Conservation (phyloP, 495 filamentous ascomycete species). For the Lentithecium fluviatile region DNA sequence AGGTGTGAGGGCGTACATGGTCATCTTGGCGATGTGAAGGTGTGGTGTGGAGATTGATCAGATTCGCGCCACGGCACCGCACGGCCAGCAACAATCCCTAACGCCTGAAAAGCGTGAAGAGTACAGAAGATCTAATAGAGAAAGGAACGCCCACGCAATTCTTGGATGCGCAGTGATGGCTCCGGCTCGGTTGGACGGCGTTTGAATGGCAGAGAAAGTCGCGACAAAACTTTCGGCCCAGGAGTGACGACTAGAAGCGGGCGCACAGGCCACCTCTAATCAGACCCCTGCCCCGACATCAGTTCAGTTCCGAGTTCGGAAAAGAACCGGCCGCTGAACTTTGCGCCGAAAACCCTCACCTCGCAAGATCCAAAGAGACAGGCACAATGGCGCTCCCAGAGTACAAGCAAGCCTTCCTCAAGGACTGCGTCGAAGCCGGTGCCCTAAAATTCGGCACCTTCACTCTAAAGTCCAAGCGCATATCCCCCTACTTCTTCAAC, state of each 20-base stretch:
- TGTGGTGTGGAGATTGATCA: not conserved
- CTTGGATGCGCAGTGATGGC: constrained; percentile 17
- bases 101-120: constrained; percentile 14
- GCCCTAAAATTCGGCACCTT: constrained; percentile 87
- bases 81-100: constrained; percentile 8
- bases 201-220: constrained; percentile 2
- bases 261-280: constrained; percentile 12
- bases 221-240: constrained; percentile 23
- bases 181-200: not conserved
- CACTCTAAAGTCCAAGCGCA: constrained; percentile 85
- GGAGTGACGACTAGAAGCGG: constrained; percentile 4
- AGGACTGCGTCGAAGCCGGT: constrained; percentile 66
- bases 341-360: constrained; percentile 1
- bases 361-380: not conserved
- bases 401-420: constrained; percentile 67
- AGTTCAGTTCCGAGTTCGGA: constrained; percentile 11
- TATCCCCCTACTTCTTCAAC: constrained; percentile 99
- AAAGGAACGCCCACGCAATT: not conserved
- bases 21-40: constrained; percentile 18
- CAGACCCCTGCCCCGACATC: no score
- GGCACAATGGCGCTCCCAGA: constrained; percentile 19
- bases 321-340: not conserved
- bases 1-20: constrained; percentile 19
- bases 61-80: constrained; percentile 2
- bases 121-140: not conserved